Conservation (phyloP, 257 asterid species). For the Catharanthus roseus region DNA sequence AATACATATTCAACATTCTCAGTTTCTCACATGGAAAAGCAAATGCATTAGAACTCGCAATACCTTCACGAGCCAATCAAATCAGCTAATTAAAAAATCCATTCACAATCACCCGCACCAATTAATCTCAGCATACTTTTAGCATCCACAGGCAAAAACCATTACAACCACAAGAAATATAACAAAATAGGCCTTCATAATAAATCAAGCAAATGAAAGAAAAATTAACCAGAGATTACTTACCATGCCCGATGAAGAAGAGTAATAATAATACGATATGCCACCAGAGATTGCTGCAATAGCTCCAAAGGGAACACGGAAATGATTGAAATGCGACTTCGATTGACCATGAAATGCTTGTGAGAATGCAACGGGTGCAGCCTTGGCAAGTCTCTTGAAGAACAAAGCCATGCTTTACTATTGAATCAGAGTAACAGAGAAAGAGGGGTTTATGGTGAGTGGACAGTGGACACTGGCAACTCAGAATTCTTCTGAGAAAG, state of each 20-base stretch:
- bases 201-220: neutral
- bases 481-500: too few relatives aligned
- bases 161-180: neutral
- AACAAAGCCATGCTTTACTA: conserved; percentile 39
- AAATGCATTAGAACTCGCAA: neutral
- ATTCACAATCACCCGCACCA: neutral
- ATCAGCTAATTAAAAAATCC: neutral
- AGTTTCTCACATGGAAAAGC: neutral
- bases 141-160: neutral
- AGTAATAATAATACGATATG: conserved; percentile 52
- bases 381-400: conserved; percentile 46
- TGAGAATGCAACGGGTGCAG: conserved; percentile 45
- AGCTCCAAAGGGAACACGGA: conserved; percentile 63
- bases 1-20: neutral
- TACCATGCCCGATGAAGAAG: conserved; percentile 59
- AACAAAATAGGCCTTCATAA: neutral
- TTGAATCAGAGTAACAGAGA: neutral
- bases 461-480: too few relatives aligned
- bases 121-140: neutral
- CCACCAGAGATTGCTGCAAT: conserved; percentile 74
- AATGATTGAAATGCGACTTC: conserved; percentile 28
- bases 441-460: neutral
- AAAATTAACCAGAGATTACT: conserved; percentile 33
- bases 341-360: conserved; percentile 32
- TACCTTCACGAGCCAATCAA: neutral